Conservation (phyloP, 1,139 yeast genomes). For the Taiozyma sp. region DNA sequence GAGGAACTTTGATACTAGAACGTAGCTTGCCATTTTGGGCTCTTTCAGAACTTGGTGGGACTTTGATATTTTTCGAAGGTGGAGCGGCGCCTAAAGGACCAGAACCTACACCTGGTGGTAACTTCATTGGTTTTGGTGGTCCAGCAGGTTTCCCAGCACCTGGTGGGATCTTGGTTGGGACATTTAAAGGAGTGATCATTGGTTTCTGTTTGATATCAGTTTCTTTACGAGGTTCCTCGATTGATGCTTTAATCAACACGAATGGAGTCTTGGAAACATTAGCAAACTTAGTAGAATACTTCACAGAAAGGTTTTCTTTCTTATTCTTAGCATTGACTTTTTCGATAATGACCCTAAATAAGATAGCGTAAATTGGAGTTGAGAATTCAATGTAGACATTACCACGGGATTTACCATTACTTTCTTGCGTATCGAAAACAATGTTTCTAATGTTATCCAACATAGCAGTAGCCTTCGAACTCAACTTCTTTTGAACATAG, state of each 20-base stretch:
- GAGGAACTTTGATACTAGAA: neutral
- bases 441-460: slow-evolving; percentile 6
- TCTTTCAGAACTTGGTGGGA: neutral
- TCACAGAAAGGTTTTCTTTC: slow-evolving; percentile 1
- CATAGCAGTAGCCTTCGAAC: slow-evolving; percentile 4
- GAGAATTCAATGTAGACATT: slow-evolving; percentile 13
- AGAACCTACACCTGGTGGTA: neutral
- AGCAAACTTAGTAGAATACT: slow-evolving; percentile 12
- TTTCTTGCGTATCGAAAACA: slow-evolving; percentile 12
- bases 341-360: slow-evolving; percentile 13
- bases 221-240: neutral
- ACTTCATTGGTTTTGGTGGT: neutral
- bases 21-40: neutral
- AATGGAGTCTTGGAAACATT: slow-evolving; percentile 13
- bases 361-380: slow-evolving; percentile 7
- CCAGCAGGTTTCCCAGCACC: neutral
- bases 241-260: slow-evolving; percentile 4
- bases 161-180: neutral
- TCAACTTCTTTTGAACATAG: slow-evolving; percentile 3
- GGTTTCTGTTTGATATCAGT: neutral
- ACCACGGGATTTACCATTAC: slow-evolving; percentile 16
- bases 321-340: slow-evolving; percentile 8
- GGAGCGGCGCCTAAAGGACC: neutral
- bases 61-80: neutral
- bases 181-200: neutral